Evolutionary conservation across 139 green algal genomes (phyloP).

Genomic region (Ostreobium quekettii): DNA sequence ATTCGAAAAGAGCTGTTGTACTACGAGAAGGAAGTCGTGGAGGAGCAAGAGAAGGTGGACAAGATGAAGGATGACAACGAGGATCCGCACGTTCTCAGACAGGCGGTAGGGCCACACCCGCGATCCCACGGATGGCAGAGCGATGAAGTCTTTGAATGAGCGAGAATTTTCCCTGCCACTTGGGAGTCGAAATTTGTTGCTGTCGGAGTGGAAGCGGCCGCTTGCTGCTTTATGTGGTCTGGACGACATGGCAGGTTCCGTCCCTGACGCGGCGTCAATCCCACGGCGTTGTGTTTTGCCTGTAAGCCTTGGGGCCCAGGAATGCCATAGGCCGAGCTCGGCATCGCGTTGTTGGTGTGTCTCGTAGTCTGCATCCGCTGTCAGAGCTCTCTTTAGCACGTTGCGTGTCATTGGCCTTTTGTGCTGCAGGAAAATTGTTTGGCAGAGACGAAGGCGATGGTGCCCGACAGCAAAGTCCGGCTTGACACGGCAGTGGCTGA

Average conservation of each 20-base stretch:
- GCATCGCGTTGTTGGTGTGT: too few relatives aligned
- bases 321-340: background rate
- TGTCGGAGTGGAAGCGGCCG: too few relatives aligned
- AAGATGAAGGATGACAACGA: conserved; percentile 52
- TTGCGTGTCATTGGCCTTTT: background rate
- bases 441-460: conserved; percentile 74
- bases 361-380: background rate
- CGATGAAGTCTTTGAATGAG: too few relatives aligned
- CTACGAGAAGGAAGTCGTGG: conserved; percentile 66
- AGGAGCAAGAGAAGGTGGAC: conserved; percentile 57
- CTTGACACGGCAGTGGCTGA: conserved; percentile 62
- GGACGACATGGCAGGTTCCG: too few relatives aligned
- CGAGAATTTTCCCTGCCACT: background rate
- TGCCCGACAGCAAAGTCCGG: conserved; percentile 70
- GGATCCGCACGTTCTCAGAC: conserved; percentile 70
- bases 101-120: conserved; percentile 53
- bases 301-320: background rate
- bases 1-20: conserved; percentile 71
- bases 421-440: conserved; percentile 73
- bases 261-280: too few relatives aligned
- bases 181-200: too few relatives aligned
- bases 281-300: background rate
- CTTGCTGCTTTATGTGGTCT: too few relatives aligned
- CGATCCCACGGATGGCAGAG: too few relatives aligned
- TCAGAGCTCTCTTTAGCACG: too few relatives aligned